Evolutionary conservation across 306 rosid species (phyloP), one percentile per base, ranked within the genome.

Genomic region (Pachyrhizus erosus): DNA sequence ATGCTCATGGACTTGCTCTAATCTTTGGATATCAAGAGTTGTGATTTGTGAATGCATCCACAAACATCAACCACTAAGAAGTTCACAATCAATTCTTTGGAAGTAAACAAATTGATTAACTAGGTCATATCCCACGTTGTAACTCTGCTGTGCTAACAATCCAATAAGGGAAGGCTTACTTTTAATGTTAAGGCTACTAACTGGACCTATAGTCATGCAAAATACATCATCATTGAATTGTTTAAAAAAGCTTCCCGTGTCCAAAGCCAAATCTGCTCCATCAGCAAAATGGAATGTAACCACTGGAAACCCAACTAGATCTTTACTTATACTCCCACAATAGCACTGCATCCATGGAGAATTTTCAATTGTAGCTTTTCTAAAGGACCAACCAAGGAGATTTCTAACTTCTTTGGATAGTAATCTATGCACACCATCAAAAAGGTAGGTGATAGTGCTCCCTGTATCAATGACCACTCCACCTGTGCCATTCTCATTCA

Each of bases 391-490:
- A 20, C 70, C 40, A 9, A 79, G 2, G 20, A 81, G 7, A 10
- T 48, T 75, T 46, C 9, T 54, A 64, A 84, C 82, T 86, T 87
- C 87, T 14, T 31, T 20, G 24, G 5, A 14, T 12, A 87, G 64
- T 20, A 26, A 9, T 13, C 46, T 2, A 26, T 64, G 75, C 5
- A 78, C 89, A 34, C 24, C 69, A 49, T 73, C 79, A 64, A 31
- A 83, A 18, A 87, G 76, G 68, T 33, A 66, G 29, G 76, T 75
- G 0, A 84, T 0, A 37, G 88, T 43, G 34, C 76, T 8, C 2
- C 91, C 89, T 6, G 87, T 26, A 77, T 89, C 88, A 10, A 89
- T 68, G 9, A 87, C 5, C n/a, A 75, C 86, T 72, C 93, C 91
- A n/a, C 91, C 87, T 2, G 73, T 46, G 14, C 84, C 88, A 21